A percentile compares a stretch with the other conserved stretches of the same genome.
These are phyloP conservation scores for Cyberlindnera bimundalis DNA, from an alignment of 805 yeast species.

Conservation along the genomic window DNA sequence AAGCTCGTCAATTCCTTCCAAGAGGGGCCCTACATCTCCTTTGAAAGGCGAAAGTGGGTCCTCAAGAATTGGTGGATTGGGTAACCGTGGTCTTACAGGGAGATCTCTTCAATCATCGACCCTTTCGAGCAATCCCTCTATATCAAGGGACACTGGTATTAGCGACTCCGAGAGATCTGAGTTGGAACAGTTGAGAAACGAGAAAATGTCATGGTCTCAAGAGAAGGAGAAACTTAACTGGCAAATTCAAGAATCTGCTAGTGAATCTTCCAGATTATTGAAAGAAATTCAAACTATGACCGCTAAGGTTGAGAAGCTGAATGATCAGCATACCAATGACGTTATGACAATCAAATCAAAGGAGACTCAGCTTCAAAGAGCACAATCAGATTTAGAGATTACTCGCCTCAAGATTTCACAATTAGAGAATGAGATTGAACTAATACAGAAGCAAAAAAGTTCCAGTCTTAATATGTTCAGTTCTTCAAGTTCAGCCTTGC, in stretches of 20 bases:
- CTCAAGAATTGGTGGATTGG: slow-evolving; percentile 26
- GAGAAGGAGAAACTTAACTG: slow-evolving; percentile 30
- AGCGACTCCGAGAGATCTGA: slow-evolving; percentile 36
- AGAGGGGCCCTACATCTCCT: slow-evolving; percentile 71
- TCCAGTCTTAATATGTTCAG: slow-evolving; percentile 10
- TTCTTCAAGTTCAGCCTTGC: background rate
- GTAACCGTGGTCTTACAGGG: slow-evolving; percentile 37
- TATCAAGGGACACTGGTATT: slow-evolving; percentile 6
- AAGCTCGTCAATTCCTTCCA: slow-evolving; percentile 50
- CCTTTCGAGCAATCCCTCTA: background rate
- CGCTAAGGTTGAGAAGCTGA: slow-evolving; percentile 37
- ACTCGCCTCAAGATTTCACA: slow-evolving; percentile 50
- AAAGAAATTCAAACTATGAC: slow-evolving; percentile 25
- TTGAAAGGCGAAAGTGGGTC: slow-evolving; percentile 38
- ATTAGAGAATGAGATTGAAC: slow-evolving; percentile 46
- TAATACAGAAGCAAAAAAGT: slow-evolving; percentile 32
- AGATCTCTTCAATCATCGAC: slow-evolving; percentile 37
- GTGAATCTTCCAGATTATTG: slow-evolving; percentile 28
- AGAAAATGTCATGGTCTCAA: slow-evolving; percentile 39
- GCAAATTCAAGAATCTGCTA: slow-evolving; percentile 28
- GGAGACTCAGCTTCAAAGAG: slow-evolving; percentile 63
- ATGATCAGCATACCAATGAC: slow-evolving; percentile 49
- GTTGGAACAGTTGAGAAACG: slow-evolving; percentile 47
- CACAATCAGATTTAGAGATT: slow-evolving; percentile 58
- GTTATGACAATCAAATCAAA: slow-evolving; percentile 56